phyloP scores from a whole-genome alignment of 148 eudicot genomes.

The Persicaria maculosa region DNA sequence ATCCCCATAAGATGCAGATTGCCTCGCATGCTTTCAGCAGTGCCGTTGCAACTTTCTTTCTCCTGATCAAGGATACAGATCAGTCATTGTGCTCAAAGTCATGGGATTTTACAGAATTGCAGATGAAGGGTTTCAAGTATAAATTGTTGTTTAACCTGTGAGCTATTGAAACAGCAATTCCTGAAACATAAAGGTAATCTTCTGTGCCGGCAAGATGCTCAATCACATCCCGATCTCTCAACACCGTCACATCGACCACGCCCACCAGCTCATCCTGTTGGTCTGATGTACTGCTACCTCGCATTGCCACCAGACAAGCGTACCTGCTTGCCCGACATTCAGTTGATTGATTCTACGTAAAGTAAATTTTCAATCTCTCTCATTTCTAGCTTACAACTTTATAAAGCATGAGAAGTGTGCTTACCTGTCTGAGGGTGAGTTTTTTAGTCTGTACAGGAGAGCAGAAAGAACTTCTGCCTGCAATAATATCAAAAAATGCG shows the following conservation, averaged over 20 bases:
- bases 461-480: conserved; percentile 93
- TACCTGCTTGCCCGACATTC: conserved; percentile 40
- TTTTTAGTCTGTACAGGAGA: conserved; percentile 60
- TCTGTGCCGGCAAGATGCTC: conserved; percentile 47
- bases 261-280: conserved; percentile 44
- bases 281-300: conserved; percentile 15
- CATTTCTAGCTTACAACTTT: neutral
- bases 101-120: neutral
- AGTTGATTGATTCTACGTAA: neutral
- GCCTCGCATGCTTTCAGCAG: conserved; percentile 79
- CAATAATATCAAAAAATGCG: neutral
- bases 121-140: neutral
- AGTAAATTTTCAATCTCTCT: neutral
- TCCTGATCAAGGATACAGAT: conserved; percentile 32
- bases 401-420: neutral
- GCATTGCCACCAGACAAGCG: conserved; percentile 86
- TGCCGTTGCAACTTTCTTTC: conserved; percentile 81
- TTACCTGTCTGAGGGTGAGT: conserved; percentile 85
- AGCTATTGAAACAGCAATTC: conserved; percentile 65
- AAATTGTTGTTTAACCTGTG: conserved; percentile 40
- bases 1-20: conserved; percentile 52
- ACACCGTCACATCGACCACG: conserved; percentile 78
- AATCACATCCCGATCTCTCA: conserved; percentile 63
- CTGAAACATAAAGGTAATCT: conserved; percentile 86
- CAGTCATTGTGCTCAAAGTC: neutral